Evolutionary conservation across 176 grass and related monocot species (phyloP).

Genomic region (Ampelocalamus luodianensis): DNA sequence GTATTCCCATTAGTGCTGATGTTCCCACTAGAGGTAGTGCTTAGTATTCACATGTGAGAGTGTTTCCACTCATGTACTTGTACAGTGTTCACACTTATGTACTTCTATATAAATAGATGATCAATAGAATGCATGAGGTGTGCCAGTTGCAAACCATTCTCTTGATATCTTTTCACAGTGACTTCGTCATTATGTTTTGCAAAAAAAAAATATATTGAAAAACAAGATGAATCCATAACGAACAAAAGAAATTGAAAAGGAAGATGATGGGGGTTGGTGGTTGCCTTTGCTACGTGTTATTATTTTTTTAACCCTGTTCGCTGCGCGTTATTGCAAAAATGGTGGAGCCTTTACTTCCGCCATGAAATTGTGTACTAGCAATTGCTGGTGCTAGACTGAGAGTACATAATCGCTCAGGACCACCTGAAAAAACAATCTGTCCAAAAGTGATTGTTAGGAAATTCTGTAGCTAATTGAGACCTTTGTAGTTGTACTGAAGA

Average conservation of each 20-base stretch:
- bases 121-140: too few relatives aligned
- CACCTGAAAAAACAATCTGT: slow-evolving; percentile 29
- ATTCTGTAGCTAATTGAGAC: not conserved
- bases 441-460: not conserved
- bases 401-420: not conserved
- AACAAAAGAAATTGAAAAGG: not conserved
- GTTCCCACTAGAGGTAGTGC: too few relatives aligned
- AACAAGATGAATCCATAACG: not conserved
- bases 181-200: too few relatives aligned
- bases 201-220: too few relatives aligned
- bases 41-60: too few relatives aligned
- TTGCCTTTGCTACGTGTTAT: not conserved
- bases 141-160: too few relatives aligned
- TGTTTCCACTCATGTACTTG: too few relatives aligned
- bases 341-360: not conserved
- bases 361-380: slow-evolving; percentile 1
- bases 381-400: not conserved
- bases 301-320: too few relatives aligned
- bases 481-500: not conserved
- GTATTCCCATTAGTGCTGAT: too few relatives aligned
- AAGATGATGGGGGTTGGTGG: not conserved
- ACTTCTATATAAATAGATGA: too few relatives aligned
- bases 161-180: too few relatives aligned
- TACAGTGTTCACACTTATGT: too few relatives aligned
- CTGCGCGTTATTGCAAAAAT: not conserved